Percentiles rank a stretch among this genome's conserved stretches.
Evolutionary conservation across 2,329 filamentous ascomycete genomes (phyloP).

Genomic region (Geosmithia morbida): DNA sequence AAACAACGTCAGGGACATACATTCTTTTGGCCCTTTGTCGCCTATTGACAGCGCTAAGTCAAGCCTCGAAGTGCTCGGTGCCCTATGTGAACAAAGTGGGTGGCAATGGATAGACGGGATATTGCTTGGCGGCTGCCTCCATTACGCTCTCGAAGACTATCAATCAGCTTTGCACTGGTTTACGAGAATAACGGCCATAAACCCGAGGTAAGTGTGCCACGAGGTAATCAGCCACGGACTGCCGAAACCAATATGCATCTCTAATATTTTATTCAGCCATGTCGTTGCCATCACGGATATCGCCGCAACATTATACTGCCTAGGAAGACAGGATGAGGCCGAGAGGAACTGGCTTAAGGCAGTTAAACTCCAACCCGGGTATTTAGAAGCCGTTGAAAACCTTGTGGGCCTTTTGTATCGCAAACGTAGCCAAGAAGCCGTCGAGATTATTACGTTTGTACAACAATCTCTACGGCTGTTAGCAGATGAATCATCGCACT

Average conservation of each 20-base stretch:
- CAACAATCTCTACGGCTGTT: slow-evolving; percentile 53
- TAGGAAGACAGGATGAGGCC: slow-evolving; percentile 71
- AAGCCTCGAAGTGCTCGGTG: slow-evolving; percentile 58
- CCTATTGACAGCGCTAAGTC: slow-evolving; percentile 41
- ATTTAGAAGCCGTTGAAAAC: slow-evolving; percentile 92
- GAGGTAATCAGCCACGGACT: slow-evolving; percentile 1
- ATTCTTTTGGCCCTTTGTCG: slow-evolving; percentile 9
- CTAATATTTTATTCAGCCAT: slow-evolving; percentile 37
- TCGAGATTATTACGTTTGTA: slow-evolving; percentile 75
- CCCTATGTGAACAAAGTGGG: slow-evolving; percentile 61
- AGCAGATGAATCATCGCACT: background rate
- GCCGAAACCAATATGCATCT: no score
- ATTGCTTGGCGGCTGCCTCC: slow-evolving; percentile 77
- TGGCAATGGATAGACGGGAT: slow-evolving; percentile 93
- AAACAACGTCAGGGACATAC: background rate
- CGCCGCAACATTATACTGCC: slow-evolving; percentile 74
- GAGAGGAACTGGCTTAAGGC: slow-evolving; percentile 74
- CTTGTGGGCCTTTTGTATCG: slow-evolving; percentile 79
- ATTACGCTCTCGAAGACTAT: slow-evolving; percentile 80
- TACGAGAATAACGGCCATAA: slow-evolving; percentile 42
- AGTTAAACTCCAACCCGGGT: slow-evolving; percentile 70
- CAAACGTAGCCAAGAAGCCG: slow-evolving; percentile 69
- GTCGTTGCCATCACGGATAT: slow-evolving; percentile 91
- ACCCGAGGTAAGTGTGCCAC: slow-evolving; percentile 30
- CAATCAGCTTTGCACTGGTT: slow-evolving; percentile 65